Evolutionary conservation across 768 basidiomycete genomes (phyloP).

Genomic region (Lactifluus echinatus): DNA sequence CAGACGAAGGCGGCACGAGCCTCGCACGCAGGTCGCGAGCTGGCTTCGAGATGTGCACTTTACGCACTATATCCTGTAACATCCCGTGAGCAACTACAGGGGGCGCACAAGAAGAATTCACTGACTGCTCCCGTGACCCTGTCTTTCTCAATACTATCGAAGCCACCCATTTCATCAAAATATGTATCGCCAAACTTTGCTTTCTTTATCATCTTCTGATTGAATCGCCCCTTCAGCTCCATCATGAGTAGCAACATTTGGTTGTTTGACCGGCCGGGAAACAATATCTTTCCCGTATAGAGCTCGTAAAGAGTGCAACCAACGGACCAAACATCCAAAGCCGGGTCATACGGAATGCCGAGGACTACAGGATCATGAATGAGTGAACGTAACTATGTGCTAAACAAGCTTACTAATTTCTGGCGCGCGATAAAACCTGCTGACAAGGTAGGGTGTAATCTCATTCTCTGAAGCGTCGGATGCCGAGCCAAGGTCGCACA

Average conservation of each 20-base stretch:
- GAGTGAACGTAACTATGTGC: conserved; percentile 6
- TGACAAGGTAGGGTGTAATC: conserved; percentile 96
- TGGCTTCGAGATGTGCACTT: conserved; percentile 78
- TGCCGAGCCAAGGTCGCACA: conserved; percentile 97
- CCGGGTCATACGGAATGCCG: conserved; percentile 88
- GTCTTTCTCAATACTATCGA: conserved; percentile 76
- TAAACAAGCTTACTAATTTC: conserved; percentile 73
- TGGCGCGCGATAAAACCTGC: conserved; percentile 94
- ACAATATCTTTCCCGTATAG: conserved; percentile 94
- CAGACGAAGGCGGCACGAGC: conserved; percentile 68
- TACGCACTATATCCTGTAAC: conserved; percentile 68
- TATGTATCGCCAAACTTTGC: conserved; percentile 87
- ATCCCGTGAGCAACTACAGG: conserved; percentile 12
- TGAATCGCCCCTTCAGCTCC: conserved; percentile 94
- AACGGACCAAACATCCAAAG: conserved; percentile 94
- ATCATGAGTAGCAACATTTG: conserved; percentile 98
- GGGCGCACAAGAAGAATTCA: conserved; percentile 22
- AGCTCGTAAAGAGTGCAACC: conserved; percentile 96
- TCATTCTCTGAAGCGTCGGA: conserved; percentile 92
- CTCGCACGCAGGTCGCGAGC: conserved; percentile 72
- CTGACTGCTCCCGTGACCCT: conserved; percentile 76
- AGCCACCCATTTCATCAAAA: conserved; percentile 89
- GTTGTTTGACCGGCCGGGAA: conserved; percentile 94
- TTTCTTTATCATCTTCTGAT: conserved; percentile 89
- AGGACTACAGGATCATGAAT: conserved; percentile 51